Conservation (phyloP, 495 filamentous ascomycete genomes). For the Neurospora sublineolata region DNA sequence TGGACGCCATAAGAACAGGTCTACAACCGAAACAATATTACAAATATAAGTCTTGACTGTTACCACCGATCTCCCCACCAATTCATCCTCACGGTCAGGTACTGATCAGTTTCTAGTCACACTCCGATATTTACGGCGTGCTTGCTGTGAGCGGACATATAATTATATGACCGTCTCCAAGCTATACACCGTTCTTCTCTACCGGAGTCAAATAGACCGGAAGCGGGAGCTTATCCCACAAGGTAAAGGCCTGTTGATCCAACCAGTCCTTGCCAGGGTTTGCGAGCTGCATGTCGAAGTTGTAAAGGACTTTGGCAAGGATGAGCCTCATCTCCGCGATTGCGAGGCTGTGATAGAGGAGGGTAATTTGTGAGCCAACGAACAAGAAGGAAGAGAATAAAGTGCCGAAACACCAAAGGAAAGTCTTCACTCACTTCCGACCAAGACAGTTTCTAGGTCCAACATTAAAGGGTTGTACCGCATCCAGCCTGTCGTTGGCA, state of each 20-base stretch:
- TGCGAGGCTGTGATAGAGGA: not conserved
- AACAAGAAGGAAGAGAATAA: not conserved
- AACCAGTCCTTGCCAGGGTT: conserved; percentile 24
- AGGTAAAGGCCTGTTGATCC: not conserved
- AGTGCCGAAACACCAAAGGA: not conserved
- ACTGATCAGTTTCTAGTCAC: not conserved
- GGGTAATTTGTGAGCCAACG: not conserved
- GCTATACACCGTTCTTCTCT: not conserved
- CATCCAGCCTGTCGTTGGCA: conserved; percentile 32
- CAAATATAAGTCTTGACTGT: not conserved
- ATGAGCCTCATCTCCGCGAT: conserved; percentile 35
- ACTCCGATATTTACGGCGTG: no score
- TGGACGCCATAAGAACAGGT: not conserved
- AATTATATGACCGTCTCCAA: not conserved
- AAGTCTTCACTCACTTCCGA: conserved; percentile 33
- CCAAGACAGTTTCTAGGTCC: conserved; percentile 49
- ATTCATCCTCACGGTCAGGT: not conserved
- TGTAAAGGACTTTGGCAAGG: conserved; percentile 34
- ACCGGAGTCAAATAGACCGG: not conserved
- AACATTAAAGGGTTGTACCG: conserved; percentile 39
- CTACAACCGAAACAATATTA: not conserved
- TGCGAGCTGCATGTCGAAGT: conserved; percentile 35
- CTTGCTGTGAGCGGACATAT: no score
- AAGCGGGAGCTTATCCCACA: not conserved
- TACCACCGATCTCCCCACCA: not conserved